Evolutionary conservation across 371 early-diverging fungal species (phyloP).

Genomic region (Rhizopus delemar): DNA sequence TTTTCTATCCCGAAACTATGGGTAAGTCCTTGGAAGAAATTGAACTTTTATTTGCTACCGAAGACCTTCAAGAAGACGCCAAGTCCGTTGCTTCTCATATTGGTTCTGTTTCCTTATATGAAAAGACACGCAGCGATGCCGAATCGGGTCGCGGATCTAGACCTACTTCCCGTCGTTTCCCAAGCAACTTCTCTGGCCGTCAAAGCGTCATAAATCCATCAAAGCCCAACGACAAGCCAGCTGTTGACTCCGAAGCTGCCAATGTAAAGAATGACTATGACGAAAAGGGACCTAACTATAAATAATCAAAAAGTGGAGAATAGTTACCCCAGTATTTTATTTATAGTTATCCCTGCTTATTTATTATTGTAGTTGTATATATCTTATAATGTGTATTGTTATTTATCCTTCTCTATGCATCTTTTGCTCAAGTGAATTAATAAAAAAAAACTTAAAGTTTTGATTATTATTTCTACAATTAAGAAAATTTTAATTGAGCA

Average conservation of each 20-base stretch:
- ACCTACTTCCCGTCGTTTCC: constrained; percentile 45
- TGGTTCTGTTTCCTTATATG: constrained; percentile 33
- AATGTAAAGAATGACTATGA: constrained; percentile 41
- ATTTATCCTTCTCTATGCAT: neutral
- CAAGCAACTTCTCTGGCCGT: constrained; percentile 40
- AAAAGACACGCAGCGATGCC: constrained; percentile 38
- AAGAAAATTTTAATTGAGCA: no score
- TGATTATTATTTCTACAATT: no score
- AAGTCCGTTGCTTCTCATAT: constrained; percentile 41
- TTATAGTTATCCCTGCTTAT: neutral
- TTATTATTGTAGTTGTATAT: constrained; percentile 4
- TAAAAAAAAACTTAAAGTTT: neutral
- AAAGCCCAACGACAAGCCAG: constrained; percentile 25
- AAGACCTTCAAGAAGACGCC: constrained; percentile 40
- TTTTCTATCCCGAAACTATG: constrained; percentile 56
- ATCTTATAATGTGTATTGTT: no score
- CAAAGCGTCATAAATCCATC: constrained; percentile 12
- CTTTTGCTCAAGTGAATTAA: neutral
- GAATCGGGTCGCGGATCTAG: constrained; percentile 41
- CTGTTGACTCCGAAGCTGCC: constrained; percentile 34
- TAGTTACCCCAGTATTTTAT: neutral
- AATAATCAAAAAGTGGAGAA: constrained; percentile 18
- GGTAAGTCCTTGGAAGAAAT: constrained; percentile 61
- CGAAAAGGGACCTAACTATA: constrained; percentile 45
- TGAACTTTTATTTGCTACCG: constrained; percentile 55